phyloP scores from a whole-genome alignment of 2,329 filamentous ascomycete species.

The Talaromyces verruculosus region DNA sequence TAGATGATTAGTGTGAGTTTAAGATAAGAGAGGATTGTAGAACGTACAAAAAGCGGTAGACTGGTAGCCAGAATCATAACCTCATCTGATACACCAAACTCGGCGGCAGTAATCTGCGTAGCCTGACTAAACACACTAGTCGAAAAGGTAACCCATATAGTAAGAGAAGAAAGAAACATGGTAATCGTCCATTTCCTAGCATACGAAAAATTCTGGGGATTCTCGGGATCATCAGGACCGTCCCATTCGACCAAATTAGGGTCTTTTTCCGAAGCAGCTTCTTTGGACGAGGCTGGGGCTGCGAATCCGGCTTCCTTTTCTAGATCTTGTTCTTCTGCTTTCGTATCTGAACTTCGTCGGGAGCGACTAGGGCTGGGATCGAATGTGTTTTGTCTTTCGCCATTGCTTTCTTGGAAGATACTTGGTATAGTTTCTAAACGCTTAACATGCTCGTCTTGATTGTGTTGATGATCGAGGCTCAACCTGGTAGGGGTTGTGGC shows the following conservation, averaged over 20 bases:
- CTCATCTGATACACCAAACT: conserved; percentile 49
- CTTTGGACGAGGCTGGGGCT: not conserved
- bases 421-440: conserved; percentile 20
- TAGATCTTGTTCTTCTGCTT: conserved; percentile 6
- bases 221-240: conserved; percentile 32
- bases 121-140: conserved; percentile 50
- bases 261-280: conserved; percentile 24
- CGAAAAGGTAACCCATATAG: conserved; percentile 51
- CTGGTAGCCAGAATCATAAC: conserved; percentile 53
- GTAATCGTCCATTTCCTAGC: conserved; percentile 46
- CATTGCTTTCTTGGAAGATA: conserved; percentile 3
- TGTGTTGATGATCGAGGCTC: conserved; percentile 12
- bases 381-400: not conserved
- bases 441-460: not conserved
- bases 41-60: conserved; percentile 46
- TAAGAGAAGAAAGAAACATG: conserved; percentile 43
- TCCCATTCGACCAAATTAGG: conserved; percentile 35
- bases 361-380: not conserved
- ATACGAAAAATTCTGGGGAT: conserved; percentile 31
- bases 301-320: conserved; percentile 10
- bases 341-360: conserved; percentile 11
- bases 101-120: conserved; percentile 39
- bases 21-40: not conserved
- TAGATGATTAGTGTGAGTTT: not conserved
- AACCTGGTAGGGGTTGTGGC: conserved; percentile 16